Evolutionary conservation across 2,329 filamentous ascomycete species (phyloP).

Genomic region (Ceratocystiopsis minuta): DNA sequence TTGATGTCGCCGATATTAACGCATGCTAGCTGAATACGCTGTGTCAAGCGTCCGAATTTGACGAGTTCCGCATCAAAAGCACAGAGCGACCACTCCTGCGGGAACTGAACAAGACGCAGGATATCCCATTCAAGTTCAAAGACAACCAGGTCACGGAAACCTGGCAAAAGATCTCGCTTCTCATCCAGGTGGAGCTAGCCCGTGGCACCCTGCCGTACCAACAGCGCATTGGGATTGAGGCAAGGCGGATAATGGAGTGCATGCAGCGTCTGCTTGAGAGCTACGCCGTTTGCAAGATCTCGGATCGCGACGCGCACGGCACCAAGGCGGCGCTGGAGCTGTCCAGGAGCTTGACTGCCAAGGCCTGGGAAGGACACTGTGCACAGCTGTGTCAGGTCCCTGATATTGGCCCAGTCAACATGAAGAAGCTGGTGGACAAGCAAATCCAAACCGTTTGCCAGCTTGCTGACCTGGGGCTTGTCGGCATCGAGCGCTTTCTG

Average conservation of each 20-base stretch:
- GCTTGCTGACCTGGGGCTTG: constrained; percentile 47
- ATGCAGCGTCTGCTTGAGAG: constrained; percentile 55
- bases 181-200: constrained; percentile 57
- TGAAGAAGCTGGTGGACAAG: constrained; percentile 54
- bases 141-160: constrained; percentile 46
- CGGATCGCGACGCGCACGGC: constrained; percentile 43
- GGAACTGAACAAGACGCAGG: constrained; percentile 49
- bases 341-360: constrained; percentile 55
- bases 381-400: constrained; percentile 71
- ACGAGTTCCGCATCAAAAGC: constrained; percentile 50
- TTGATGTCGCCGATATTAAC: not conserved
- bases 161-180: constrained; percentile 58
- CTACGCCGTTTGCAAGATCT: constrained; percentile 52
- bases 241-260: constrained; percentile 50
- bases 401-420: constrained; percentile 55
- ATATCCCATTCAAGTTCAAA: constrained; percentile 54
- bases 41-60: constrained; percentile 53
- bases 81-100: constrained; percentile 54
- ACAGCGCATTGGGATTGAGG: constrained; percentile 33
- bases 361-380: constrained; percentile 64
- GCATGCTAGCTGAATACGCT: constrained; percentile 44
- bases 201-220: constrained; percentile 37
- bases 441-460: constrained; percentile 53
- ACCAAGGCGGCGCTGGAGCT: constrained; percentile 57
- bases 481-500: constrained; percentile 58